A percentile compares a stretch with the other conserved stretches of the same genome.
phyloP scores from a whole-genome alignment of 2,329 filamentous ascomycete species.

The Venturia asperata region DNA sequence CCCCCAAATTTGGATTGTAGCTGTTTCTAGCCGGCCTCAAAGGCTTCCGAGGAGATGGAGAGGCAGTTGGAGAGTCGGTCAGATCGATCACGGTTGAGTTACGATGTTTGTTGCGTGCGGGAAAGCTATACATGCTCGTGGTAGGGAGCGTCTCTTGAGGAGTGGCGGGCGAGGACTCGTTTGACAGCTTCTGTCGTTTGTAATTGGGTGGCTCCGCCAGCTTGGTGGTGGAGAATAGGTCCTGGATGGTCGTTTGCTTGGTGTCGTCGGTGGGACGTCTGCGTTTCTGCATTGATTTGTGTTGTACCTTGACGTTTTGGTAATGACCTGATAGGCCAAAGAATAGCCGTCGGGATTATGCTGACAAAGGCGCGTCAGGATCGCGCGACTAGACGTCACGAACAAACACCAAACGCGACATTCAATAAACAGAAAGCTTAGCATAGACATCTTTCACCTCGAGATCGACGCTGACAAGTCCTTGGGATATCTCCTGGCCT shows the following conservation, averaged over 20 bases:
- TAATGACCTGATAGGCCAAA: background rate
- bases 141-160: slow-evolving; percentile 26
- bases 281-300: slow-evolving; percentile 1
- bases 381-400: too few species aligned
- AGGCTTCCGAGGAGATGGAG: slow-evolving; percentile 22
- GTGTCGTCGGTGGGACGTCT: slow-evolving; percentile 14
- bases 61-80: slow-evolving; percentile 35
- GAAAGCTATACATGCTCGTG: slow-evolving; percentile 50
- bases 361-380: background rate
- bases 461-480: too few species aligned
- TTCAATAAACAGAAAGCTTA: too few species aligned
- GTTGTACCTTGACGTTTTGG: background rate
- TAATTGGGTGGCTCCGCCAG: slow-evolving; percentile 12
- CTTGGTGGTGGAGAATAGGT: slow-evolving; percentile 35
- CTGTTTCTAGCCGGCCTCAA: slow-evolving; percentile 33
- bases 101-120: slow-evolving; percentile 32
- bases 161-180: slow-evolving; percentile 22
- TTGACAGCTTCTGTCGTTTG: slow-evolving; percentile 16
- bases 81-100: slow-evolving; percentile 33
- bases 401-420: too few species aligned
- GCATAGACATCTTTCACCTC: too few species aligned
- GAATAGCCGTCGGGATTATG: background rate
- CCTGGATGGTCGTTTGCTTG: slow-evolving; percentile 39
- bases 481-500: too few species aligned
- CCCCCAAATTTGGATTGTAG: slow-evolving; percentile 68